Evolutionary conservation across 208 protist genomes (phyloP).

Genomic region (Crithidia fasciculata): DNA sequence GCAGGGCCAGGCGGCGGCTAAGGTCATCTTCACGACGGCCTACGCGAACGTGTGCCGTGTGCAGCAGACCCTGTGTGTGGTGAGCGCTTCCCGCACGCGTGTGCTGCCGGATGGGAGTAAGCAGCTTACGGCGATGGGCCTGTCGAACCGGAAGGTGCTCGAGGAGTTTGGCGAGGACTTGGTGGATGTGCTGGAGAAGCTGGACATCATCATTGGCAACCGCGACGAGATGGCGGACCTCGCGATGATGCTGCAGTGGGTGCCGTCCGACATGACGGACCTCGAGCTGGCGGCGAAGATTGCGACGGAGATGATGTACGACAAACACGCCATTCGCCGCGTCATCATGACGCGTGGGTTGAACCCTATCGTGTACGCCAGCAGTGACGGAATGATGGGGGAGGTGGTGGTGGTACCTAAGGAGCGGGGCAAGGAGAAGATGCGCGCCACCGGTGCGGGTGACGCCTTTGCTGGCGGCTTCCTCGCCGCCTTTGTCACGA

Average conservation of each 20-base stretch:
- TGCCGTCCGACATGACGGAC: constrained; percentile 33
- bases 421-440: constrained; percentile 75
- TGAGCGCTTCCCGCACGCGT: constrained; percentile 59
- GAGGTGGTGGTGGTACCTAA: constrained; percentile 49
- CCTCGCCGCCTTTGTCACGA: constrained; percentile 57
- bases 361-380: constrained; percentile 71
- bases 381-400: constrained; percentile 19
- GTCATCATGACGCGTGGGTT: constrained; percentile 92
- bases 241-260: constrained; percentile 60
- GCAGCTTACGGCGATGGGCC: constrained; percentile 88
- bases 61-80: constrained; percentile 43
- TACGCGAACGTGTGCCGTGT: constrained; percentile 90
- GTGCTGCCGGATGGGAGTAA: constrained; percentile 36
- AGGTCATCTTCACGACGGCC: constrained; percentile 74
- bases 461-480: constrained; percentile 95
- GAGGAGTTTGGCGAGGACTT: constrained; percentile 91
- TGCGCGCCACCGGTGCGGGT: constrained; percentile 87
- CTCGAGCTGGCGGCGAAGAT: constrained; percentile 26
- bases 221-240: constrained; percentile 83
- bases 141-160: constrained; percentile 89
- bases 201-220: constrained; percentile 94
- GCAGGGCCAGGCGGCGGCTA: constrained; percentile 19
- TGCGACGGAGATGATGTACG: constrained; percentile 43
- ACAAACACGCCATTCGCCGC: constrained; percentile 30
- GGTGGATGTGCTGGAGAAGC: constrained; percentile 70